Percentiles rank a stretch among this genome's conserved stretches.
Conservation (phyloP, 2,329 filamentous ascomycete genomes). For the Pezicula rhizophila region DNA sequence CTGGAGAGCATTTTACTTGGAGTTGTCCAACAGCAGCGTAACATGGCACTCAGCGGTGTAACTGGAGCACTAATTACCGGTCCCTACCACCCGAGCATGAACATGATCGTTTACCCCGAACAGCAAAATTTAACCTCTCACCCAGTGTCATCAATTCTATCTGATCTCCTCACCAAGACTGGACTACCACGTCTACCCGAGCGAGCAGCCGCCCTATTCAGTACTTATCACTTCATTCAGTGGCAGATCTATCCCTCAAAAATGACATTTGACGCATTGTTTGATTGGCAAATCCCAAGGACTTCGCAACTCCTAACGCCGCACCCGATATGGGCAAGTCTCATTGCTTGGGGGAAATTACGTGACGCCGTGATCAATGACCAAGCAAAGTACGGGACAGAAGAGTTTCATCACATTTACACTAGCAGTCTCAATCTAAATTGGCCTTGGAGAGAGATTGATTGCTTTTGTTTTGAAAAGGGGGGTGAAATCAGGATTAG, state of each 20-base stretch:
- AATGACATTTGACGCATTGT: slow-evolving; percentile 14
- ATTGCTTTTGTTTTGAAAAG: slow-evolving; percentile 13
- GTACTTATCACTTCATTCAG: slow-evolving; percentile 17
- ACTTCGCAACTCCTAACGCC: slow-evolving; percentile 25
- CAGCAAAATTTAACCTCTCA: slow-evolving; percentile 19
- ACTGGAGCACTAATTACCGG: slow-evolving; percentile 26
- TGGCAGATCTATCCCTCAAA: slow-evolving; percentile 22
- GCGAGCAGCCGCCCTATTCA: slow-evolving; percentile 13
- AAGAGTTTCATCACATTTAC: slow-evolving; percentile 32
- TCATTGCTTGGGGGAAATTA: slow-evolving; percentile 31
- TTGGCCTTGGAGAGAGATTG: slow-evolving; percentile 25
- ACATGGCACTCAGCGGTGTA: slow-evolving; percentile 24
- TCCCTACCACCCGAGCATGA: slow-evolving; percentile 28
- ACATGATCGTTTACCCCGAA: slow-evolving; percentile 27
- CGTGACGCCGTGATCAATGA: slow-evolving; percentile 30
- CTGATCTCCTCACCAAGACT: slow-evolving; percentile 18
- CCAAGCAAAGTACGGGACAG: slow-evolving; percentile 31
- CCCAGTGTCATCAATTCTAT: slow-evolving; percentile 23
- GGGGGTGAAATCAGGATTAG: slow-evolving; percentile 15
- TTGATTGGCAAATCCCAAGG: slow-evolving; percentile 16
- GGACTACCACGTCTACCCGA: slow-evolving; percentile 11
- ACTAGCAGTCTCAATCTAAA: slow-evolving; percentile 29
- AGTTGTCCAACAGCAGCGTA: slow-evolving; percentile 31
- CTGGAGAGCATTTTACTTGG: slow-evolving; percentile 30
- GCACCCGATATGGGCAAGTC: slow-evolving; percentile 25